Evolutionary conservation across 768 basidiomycete species (phyloP).

Genomic region (Bullera alba): DNA sequence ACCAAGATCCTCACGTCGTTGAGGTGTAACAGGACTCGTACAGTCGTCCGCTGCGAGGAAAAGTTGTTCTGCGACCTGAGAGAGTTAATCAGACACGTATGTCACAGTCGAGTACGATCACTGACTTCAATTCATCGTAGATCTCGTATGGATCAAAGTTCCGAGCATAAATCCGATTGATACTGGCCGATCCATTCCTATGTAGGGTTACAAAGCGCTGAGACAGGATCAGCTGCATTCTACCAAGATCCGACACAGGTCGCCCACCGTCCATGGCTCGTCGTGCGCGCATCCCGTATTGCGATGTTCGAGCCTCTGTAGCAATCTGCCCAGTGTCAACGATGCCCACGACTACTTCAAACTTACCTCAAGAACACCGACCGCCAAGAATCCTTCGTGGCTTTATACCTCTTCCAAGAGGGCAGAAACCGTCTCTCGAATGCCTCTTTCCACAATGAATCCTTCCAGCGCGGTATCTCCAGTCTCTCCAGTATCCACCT

Average conservation of each 20-base stretch:
- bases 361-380: slow-evolving; percentile 35
- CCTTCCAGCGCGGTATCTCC: slow-evolving; percentile 24
- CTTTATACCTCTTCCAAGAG: slow-evolving; percentile 36
- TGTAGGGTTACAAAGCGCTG: slow-evolving; percentile 40
- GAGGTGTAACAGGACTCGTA: slow-evolving; percentile 33
- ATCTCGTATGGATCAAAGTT: slow-evolving; percentile 41
- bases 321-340: slow-evolving; percentile 10
- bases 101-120: neutral
- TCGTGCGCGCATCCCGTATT: slow-evolving; percentile 40
- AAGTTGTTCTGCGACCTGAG: slow-evolving; percentile 41
- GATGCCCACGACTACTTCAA: neutral
- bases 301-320: slow-evolving; percentile 38
- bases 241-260: neutral
- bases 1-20: slow-evolving; percentile 40
- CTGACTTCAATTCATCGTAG: slow-evolving; percentile 39
- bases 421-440: slow-evolving; percentile 36
- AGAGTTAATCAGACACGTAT: neutral
- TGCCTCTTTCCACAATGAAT: slow-evolving; percentile 33
- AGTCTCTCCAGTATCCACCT: slow-evolving; percentile 39
- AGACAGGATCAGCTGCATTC: neutral
- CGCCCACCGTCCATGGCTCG: slow-evolving; percentile 41
- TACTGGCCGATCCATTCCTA: slow-evolving; percentile 37
- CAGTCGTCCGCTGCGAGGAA: slow-evolving; percentile 25
- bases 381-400: slow-evolving; percentile 34
- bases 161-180: slow-evolving; percentile 42